These are phyloP conservation scores for Stropharia rugosoannulata DNA, from an alignment of 768 basidiomycete genomes.

Conservation along the genomic window DNA sequence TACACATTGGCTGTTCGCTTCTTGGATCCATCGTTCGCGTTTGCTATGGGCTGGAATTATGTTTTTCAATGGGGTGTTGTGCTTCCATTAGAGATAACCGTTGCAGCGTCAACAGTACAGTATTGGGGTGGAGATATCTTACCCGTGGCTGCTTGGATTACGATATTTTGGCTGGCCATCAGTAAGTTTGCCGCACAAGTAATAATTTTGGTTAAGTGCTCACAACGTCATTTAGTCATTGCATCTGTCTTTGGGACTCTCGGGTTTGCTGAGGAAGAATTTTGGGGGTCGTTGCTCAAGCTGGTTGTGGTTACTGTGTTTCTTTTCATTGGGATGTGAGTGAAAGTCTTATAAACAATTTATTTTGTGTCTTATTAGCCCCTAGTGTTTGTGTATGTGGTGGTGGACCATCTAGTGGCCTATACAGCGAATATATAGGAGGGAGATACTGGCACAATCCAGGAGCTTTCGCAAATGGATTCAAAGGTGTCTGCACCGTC, in stretches of 20 bases:
- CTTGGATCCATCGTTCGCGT: conserved; percentile 46
- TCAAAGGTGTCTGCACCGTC: conserved; percentile 44
- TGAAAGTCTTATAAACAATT: conserved; percentile 1
- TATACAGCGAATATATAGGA: conserved; percentile 36
- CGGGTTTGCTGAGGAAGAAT: conserved; percentile 48
- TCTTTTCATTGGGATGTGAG: conserved; percentile 44
- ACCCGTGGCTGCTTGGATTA: conserved; percentile 45
- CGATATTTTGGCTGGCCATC: conserved; percentile 42
- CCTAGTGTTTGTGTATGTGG: conserved; percentile 39
- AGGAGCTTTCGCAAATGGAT: conserved; percentile 43
- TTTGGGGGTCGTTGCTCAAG: conserved; percentile 50
- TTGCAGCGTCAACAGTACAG: conserved; percentile 42
- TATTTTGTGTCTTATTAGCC: background rate
- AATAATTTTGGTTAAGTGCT: background rate
- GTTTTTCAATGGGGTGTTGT: conserved; percentile 45
- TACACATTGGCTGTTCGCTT: conserved; percentile 46
- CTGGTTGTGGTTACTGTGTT: conserved; percentile 45
- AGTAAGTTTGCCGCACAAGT: conserved; percentile 20
- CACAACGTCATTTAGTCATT: conserved; percentile 27
- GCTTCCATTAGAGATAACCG: conserved; percentile 44
- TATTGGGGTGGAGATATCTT: conserved; percentile 39
- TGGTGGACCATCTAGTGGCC: conserved; percentile 36
- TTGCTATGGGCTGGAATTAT: conserved; percentile 53
- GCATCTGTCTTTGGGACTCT: conserved; percentile 43
- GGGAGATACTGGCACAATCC: conserved; percentile 36